Evolutionary conservation across 164 flowering plant genomes (phyloP).

Genomic region (Kalanchoe fedtschenkoi): DNA sequence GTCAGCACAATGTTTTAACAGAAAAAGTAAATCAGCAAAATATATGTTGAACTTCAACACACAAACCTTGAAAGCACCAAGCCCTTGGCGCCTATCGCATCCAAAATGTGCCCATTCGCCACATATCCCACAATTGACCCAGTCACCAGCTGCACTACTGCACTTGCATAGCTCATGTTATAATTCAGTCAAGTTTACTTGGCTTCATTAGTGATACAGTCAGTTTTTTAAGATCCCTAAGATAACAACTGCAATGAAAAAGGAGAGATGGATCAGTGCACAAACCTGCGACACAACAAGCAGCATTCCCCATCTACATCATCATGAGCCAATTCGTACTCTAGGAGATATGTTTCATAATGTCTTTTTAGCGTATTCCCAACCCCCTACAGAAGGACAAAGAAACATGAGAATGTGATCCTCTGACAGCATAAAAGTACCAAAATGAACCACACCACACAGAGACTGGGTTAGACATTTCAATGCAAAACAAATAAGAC

Average conservation of each 20-base stretch:
- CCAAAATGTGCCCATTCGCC: slow-evolving; percentile 99
- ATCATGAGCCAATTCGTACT: slow-evolving; percentile 95
- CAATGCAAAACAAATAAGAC: neutral
- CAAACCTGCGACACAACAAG: slow-evolving; percentile 86
- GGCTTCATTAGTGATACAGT: no score
- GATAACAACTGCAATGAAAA: neutral
- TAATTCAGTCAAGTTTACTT: neutral
- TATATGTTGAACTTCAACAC: neutral
- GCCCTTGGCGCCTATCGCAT: slow-evolving; percentile 70
- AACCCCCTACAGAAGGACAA: slow-evolving; percentile 44
- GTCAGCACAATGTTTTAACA: neutral
- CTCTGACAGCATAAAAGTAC: no score
- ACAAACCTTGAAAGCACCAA: slow-evolving; percentile 92
- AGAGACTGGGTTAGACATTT: neutral
- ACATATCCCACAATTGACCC: slow-evolving; percentile 97
- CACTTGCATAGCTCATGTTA: neutral
- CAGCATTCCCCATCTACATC: slow-evolving; percentile 99
- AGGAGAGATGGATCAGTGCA: slow-evolving; percentile 10
- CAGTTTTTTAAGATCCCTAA: neutral
- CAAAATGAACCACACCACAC: neutral
- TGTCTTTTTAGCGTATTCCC: slow-evolving; percentile 97
- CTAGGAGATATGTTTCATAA: slow-evolving; percentile 90
- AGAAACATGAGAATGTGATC: neutral
- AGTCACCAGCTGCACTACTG: slow-evolving; percentile 99
- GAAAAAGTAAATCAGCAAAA: neutral